Base-by-base conservation (phyloP, 352 stramenopile species). In the Pythium aquatile region DNA sequence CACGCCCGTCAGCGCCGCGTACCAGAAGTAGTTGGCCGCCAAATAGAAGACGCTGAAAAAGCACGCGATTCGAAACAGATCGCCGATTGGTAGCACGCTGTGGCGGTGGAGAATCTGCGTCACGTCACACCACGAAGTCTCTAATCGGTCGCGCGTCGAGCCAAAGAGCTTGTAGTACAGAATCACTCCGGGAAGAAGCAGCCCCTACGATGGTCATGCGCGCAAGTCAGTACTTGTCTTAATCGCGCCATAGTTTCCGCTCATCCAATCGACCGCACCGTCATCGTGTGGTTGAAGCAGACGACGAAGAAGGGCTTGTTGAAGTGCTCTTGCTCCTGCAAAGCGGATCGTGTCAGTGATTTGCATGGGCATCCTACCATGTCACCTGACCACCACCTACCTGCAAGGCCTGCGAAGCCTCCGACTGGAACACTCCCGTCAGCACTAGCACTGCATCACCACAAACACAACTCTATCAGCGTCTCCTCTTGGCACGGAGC, bases 231-330 rank as follows among this genome's bases (percentile, higher is more conserved):
- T 35, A 9, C 32, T 35, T 35, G 5, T 35, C 5, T 35, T 35
- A 5, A 35, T 9, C 1, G 32, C 32, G 0, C 1, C 5, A 9
- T 35, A 5, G 32, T 35, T 47, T 47, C 39, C 14, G 3, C 7
- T 16, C 14, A 5, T 47, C 4, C 20, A 24, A 24, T 24, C 39
- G 20, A 24, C 13, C 35, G 7, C 24, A 66, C 59, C 17, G 75
- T 81, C 28, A 67, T 66, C 1, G 68, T 77, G 65, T 84, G 78
- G 54, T 84, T 80, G 62, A 83, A 86, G 39, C 77, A 80, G 28
- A 86, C 75, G 46, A 86, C 78, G 73, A 86, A 83, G 55, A 81
- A 83, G 3, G 77, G 77, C 66, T 83, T 83, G 68, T 79, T 77
- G 61, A 83, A 83, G 49, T 67, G 49, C 16, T 70, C 51, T 20